Evolutionary conservation across 768 basidiomycete species (phyloP).

Genomic region (Tylopilus rubrobrunneus): DNA sequence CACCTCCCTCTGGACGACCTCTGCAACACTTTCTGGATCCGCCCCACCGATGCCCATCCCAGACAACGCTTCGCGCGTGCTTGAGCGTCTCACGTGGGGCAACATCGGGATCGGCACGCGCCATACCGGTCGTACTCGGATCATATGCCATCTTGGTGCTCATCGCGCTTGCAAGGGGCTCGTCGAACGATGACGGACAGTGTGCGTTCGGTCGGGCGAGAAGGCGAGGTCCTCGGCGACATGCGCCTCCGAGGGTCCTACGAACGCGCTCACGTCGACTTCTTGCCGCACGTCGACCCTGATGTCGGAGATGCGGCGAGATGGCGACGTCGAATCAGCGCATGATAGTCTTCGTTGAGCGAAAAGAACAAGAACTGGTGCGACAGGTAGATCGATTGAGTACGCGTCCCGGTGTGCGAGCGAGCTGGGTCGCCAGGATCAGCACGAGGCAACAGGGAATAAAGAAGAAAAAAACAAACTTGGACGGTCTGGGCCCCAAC

Average conservation of each 20-base stretch:
- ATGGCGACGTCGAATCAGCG: slow-evolving; percentile 62
- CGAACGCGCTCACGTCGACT: slow-evolving; percentile 60
- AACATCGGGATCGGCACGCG: slow-evolving; percentile 59
- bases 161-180: slow-evolving; percentile 73
- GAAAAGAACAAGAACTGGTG: slow-evolving; percentile 83
- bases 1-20: slow-evolving; percentile 53
- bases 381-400: slow-evolving; percentile 78
- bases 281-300: slow-evolving; percentile 71
- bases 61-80: slow-evolving; percentile 16
- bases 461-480: slow-evolving; percentile 4
- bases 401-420: slow-evolving; percentile 56
- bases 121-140: slow-evolving; percentile 35
- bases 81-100: slow-evolving; percentile 51
- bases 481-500: slow-evolving; percentile 4
- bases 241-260: slow-evolving; percentile 20
- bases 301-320: slow-evolving; percentile 47
- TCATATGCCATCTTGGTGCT: slow-evolving; percentile 55
- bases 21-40: slow-evolving; percentile 51
- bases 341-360: slow-evolving; percentile 74
- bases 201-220: slow-evolving; percentile 17
- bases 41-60: slow-evolving; percentile 17
- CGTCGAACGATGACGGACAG: slow-evolving; percentile 55
- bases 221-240: slow-evolving; percentile 21
- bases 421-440: slow-evolving; percentile 28
- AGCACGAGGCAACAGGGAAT: background rate